Evolutionary conservation across 1,284 basidiomycete species (phyloP).

Genomic region (Rhodofomes roseus): DNA sequence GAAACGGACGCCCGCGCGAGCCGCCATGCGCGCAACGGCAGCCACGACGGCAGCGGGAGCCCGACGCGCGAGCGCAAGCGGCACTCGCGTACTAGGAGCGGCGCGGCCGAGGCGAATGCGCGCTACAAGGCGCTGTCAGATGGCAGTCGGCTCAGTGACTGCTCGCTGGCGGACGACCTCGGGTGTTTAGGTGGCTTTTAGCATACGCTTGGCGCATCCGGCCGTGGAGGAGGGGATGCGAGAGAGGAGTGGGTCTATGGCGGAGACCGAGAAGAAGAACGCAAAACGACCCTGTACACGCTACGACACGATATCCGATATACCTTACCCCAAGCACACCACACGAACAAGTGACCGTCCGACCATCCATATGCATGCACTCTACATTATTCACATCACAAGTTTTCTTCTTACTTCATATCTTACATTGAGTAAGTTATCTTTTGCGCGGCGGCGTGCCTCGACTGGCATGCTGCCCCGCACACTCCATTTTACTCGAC

Average conservation of each 20-base stretch:
- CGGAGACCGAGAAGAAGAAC: neutral
- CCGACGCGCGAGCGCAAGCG: slow-evolving; percentile 2
- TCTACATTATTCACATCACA: neutral
- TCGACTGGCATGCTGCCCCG: neutral
- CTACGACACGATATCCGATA: slow-evolving; percentile 1
- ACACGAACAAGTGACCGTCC: neutral
- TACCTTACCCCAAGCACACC: neutral
- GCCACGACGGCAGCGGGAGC: neutral
- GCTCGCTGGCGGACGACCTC: slow-evolving; percentile 1
- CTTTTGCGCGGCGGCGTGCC: neutral
- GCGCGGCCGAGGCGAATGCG: neutral
- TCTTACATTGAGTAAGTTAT: neutral
- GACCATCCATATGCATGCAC: neutral
- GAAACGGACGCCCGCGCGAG: slow-evolving; percentile 2
- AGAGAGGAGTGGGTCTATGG: neutral
- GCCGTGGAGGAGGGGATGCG: neutral
- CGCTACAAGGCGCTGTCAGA: slow-evolving; percentile 11
- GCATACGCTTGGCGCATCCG: neutral
- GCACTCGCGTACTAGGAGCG: neutral
- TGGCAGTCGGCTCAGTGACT: slow-evolving; percentile 5
- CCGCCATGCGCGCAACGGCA: neutral
- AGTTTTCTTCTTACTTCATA: neutral
- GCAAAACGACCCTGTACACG: slow-evolving; percentile 1
- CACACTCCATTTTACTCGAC: neutral
- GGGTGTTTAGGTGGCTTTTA: slow-evolving; percentile 10